Evolutionary conservation across 1,139 yeast species (phyloP), one percentile per base, ranked within the genome.

Genomic region (Suhomyces taliae): DNA sequence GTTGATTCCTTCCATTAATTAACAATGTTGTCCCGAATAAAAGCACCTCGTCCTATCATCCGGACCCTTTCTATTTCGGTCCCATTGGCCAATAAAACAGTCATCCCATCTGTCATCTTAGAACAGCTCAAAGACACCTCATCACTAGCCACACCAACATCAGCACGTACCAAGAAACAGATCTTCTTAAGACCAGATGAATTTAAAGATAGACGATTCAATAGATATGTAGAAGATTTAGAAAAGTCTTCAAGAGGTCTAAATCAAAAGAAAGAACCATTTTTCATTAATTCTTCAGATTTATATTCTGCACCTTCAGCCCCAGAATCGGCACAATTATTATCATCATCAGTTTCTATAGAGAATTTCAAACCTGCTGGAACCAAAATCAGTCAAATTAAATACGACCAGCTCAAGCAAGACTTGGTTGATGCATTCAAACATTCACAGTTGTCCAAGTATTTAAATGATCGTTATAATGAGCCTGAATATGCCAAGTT

Each of bases 131-230:
- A 53, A 31, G 54, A 53, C 34, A 48, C 55, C 11, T 39, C 54
- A 31, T 38, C 47, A 29, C 37, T 55, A 24, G 54, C 57, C 12
- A 36, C 38, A 12, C 47, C 47, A 12, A 31, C 50, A n/a, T 15
- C 36, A 5, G 34, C 46, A 26, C 39, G 50, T 9, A 37, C 45
- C 14, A 49, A 40, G 34, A 55, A 55, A 40, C 59, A 55, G 44
- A 54, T 56, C 48, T 56, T 56, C 44, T 45, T 57, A 27, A 50
- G 51, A 24, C 60, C 59, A 7, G 48, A 50, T 27, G 52, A 56
- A 35, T 52, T 54, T 38, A 45, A 46, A 29, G 59, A 55, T 41
- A 51, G 40, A 36, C 49, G 56, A 27, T 51, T 52, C 44, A 47
- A 48, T 27, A 47, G 51, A 19, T 50, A 52, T 11, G 56, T 52